Evolutionary conservation across 345 rosid species (phyloP), one percentile per base, ranked within the genome.

Genomic region (Garcia nutans): DNA sequence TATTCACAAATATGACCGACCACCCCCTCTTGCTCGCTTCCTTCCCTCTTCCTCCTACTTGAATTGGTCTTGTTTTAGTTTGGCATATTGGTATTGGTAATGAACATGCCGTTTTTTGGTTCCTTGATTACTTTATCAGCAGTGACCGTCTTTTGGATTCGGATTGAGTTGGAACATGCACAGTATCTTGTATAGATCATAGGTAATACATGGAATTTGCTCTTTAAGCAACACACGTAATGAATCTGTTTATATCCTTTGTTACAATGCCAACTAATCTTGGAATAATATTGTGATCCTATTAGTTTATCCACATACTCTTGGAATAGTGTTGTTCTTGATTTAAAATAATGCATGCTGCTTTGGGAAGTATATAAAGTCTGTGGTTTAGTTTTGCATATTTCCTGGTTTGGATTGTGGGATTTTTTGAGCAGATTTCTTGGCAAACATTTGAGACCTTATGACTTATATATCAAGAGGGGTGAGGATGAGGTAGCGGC

Each of bases 21-120:
- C 37, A 31, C 24, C 33, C 42, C n/a, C 15, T 6, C 31, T 41
- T 0, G 31, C 28, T 33, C 42, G 15, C 15, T 6, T n/a, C 56
- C 0, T 20, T n/a, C 28, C 37, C 37, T 33, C 37, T 33, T 1
- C 37, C 37, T 33, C 3, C 37, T 33, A 33, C 37, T 33, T 54
- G 52, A 33, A 73, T 47, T 26, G 56, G 42, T 37, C 75, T 17
- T 73, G 58, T 59, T 68, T 33, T 63, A 41, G 45, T 63, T 24
- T 37, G n/a, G 45, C 33, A 63, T 50, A 9, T 49, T 17, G n/a
- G 50, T 33, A 31, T n/a, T n/a, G n/a, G n/a, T n/a, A n/a, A 31
- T 31, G 47, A 59, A 22, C n/a, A 33, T 64, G 49, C 26, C 22
- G 64, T 45, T 67, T 49, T 64, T 63, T 72, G 54, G 56, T 70